Conservation (phyloP, 176 grass and related monocot species). For the Phyllostachys edulis region DNA sequence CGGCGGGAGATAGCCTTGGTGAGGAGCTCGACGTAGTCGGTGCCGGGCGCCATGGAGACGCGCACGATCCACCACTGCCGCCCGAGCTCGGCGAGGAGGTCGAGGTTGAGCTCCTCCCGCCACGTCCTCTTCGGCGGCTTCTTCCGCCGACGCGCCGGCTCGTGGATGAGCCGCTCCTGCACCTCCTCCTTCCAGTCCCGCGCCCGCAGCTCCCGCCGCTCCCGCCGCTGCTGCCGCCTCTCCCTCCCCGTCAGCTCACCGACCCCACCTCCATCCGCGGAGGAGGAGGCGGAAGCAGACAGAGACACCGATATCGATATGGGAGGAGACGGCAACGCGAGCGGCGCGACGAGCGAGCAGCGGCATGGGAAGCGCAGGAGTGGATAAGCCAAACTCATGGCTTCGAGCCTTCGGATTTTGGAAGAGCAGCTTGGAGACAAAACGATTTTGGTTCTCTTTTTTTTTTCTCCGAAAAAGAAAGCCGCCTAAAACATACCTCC, state of each 20-base stretch:
- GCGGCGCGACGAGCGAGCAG: conserved; percentile 18
- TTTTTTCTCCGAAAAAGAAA: neutral
- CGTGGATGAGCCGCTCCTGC: conserved; percentile 72
- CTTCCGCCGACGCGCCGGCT: conserved; percentile 43
- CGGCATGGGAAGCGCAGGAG: conserved; percentile 37
- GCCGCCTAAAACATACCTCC: neutral
- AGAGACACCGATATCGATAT: neutral
- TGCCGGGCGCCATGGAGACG: conserved; percentile 64
- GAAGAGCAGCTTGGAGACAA: neutral
- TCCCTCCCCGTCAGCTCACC: conserved; percentile 55
- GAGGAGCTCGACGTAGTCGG: conserved; percentile 61
- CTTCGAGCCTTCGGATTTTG: neutral
- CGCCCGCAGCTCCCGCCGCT: conserved; percentile 59
- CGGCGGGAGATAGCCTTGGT: conserved; percentile 46
- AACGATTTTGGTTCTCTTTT: neutral
- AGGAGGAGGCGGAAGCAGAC: neutral
- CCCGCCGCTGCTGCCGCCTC: conserved; percentile 51
- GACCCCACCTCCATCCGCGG: neutral
- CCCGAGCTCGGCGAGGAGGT: conserved; percentile 62
- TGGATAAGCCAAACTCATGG: conserved; percentile 47
- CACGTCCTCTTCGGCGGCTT: conserved; percentile 44
- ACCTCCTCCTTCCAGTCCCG: conserved; percentile 85
- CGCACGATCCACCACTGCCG: conserved; percentile 88
- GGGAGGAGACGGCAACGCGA: neutral
- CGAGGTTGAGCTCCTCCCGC: conserved; percentile 73